Evolutionary conservation across 257 asterid species (phyloP).

Genomic region (Jacaranda copaia): DNA sequence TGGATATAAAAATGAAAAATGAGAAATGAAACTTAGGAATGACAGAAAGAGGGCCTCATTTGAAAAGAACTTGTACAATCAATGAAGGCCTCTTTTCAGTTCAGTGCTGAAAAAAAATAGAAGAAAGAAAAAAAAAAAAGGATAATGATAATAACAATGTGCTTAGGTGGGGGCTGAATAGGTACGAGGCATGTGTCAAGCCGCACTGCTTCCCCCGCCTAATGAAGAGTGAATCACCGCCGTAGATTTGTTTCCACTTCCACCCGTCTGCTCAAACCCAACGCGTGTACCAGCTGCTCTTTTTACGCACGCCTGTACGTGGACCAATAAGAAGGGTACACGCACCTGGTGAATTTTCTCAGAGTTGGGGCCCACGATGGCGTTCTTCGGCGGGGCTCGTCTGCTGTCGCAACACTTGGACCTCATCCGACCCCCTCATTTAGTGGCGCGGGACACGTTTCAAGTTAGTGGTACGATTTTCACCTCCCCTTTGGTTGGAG

Average conservation of each 20-base stretch:
- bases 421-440: conserved; percentile 15
- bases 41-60: neutral
- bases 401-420: conserved; percentile 6
- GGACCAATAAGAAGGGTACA: conserved; percentile 37
- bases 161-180: conserved; percentile 14
- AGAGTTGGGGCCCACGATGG: conserved; percentile 26
- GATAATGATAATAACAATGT: neutral
- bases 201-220: conserved; percentile 35
- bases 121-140: neutral
- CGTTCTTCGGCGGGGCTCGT: neutral
- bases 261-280: conserved; percentile 50
- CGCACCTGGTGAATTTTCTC: conserved; percentile 7
- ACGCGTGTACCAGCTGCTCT: conserved; percentile 47
- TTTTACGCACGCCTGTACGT: conserved; percentile 27
- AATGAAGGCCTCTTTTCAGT: conserved; percentile 17
- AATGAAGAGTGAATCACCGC: conserved; percentile 33
- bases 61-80: conserved; percentile 22
- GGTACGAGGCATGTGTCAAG: conserved; percentile 9
- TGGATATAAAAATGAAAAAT: neutral
- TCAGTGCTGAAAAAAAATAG: neutral
- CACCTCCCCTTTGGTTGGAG: too few species aligned
- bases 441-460: conserved; percentile 48
- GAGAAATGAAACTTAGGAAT: neutral
- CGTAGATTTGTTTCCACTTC: conserved; percentile 41
- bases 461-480: neutral